phyloP scores from a whole-genome alignment of 2,329 filamentous ascomycete genomes.

The Arthrobotrys entomopaga region DNA sequence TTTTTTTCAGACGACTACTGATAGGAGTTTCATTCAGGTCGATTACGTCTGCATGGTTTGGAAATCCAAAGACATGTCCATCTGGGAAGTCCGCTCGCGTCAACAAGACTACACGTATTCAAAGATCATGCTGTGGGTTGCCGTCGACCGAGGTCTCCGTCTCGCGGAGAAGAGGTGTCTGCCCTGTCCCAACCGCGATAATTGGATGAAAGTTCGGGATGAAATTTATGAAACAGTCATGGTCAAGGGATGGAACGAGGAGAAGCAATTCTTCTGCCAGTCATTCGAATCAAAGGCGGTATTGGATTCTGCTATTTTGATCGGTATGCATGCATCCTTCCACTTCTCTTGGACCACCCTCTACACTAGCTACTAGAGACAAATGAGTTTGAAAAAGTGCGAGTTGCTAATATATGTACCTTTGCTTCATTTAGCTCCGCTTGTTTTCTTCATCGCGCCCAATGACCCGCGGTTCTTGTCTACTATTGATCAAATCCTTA shows the following conservation, averaged over 20 bases:
- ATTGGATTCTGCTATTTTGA: constrained; percentile 69
- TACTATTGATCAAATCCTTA: constrained; percentile 77
- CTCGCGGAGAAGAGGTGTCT: constrained; percentile 79
- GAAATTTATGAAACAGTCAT: constrained; percentile 78
- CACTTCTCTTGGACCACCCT: neutral
- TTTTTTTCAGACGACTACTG: constrained; percentile 3
- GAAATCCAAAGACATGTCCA: constrained; percentile 77
- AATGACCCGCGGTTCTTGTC: constrained; percentile 79
- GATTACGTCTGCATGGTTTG: constrained; percentile 77
- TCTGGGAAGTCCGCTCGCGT: constrained; percentile 81
- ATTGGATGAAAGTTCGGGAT: constrained; percentile 75
- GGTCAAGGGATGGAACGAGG: constrained; percentile 78
- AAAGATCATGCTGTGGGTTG: constrained; percentile 86
- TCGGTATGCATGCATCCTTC: constrained; percentile 17
- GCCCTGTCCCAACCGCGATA: constrained; percentile 74
- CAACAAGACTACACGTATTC: constrained; percentile 83
- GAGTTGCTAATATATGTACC: constrained; percentile 63
- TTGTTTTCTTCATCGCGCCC: constrained; percentile 82
- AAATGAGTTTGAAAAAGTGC: neutral
- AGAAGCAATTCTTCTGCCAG: constrained; percentile 77
- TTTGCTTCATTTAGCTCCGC: constrained; percentile 73
- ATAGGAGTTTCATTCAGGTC: constrained; percentile 56
- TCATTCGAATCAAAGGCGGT: constrained; percentile 77
- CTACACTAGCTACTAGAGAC: neutral
- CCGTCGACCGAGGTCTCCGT: constrained; percentile 78